Conservation (phyloP, 768 basidiomycete species). For the Boletus bicolor region DNA sequence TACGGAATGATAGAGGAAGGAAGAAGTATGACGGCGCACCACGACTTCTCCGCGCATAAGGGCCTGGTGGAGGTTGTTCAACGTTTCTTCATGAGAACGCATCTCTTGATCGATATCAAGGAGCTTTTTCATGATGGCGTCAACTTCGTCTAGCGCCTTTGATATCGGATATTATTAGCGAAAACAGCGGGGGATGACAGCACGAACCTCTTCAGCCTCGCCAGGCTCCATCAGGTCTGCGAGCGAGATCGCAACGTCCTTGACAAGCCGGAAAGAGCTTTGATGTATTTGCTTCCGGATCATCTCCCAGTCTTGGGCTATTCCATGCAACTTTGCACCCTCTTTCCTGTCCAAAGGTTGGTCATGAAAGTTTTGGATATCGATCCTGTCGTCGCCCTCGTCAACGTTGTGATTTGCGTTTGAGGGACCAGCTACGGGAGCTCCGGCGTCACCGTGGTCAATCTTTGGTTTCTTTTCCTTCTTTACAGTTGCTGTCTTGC, state of each 20-base stretch:
- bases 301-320: constrained; percentile 60
- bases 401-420: constrained; percentile 26
- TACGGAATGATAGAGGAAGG: background rate
- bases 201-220: constrained; percentile 49
- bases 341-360: constrained; percentile 62
- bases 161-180: background rate
- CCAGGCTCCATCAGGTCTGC: constrained; percentile 60
- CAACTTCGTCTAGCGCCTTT: constrained; percentile 59
- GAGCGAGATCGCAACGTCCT: constrained; percentile 52
- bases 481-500: constrained; percentile 25
- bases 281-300: constrained; percentile 49
- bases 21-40: constrained; percentile 37
- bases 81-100: constrained; percentile 47
- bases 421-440: constrained; percentile 23
- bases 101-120: constrained; percentile 67
- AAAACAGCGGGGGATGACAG: background rate
- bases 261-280: constrained; percentile 42
- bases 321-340: constrained; percentile 49
- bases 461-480: constrained; percentile 32
- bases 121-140: constrained; percentile 62
- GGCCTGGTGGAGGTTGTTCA: constrained; percentile 56
- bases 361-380: constrained; percentile 58
- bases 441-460: constrained; percentile 19
- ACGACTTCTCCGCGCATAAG: constrained; percentile 56
- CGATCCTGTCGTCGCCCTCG: constrained; percentile 52